Conservation (phyloP, 2,329 filamentous ascomycete species). For the Colletotrichum paranaense region DNA sequence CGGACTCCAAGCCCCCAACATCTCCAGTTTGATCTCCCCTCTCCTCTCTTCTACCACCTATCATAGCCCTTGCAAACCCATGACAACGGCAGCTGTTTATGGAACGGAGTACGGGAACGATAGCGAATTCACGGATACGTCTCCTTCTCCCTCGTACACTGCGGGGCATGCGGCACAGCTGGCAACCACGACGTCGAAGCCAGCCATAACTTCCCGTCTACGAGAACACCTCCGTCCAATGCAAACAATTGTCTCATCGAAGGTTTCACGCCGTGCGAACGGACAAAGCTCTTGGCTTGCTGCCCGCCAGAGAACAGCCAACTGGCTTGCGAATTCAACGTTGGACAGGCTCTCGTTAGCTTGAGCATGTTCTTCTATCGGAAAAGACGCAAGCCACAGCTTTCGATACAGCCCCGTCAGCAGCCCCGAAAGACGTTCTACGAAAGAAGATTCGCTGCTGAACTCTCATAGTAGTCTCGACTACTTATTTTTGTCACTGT, state of each 20-base stretch:
- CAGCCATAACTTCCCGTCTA: no score
- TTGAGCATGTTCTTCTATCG: background rate
- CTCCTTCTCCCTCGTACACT: background rate
- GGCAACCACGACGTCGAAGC: background rate
- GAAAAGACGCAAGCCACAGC: slow-evolving; percentile 9
- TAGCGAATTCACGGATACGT: background rate
- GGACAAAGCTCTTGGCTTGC: slow-evolving; percentile 22
- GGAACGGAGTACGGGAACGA: background rate
- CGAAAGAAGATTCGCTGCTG: background rate
- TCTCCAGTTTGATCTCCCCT: background rate
- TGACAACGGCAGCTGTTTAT: background rate
- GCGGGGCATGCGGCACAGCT: background rate
- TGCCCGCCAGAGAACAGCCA: slow-evolving; percentile 12
- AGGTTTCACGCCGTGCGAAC: slow-evolving; percentile 25
- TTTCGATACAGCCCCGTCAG: slow-evolving; percentile 16
- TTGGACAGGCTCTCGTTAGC: slow-evolving; percentile 8
- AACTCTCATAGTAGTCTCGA: background rate
- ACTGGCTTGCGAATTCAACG: background rate
- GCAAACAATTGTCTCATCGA: slow-evolving; percentile 17
- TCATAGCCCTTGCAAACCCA: background rate
- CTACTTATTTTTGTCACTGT: slow-evolving; percentile 25
- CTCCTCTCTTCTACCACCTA: background rate
- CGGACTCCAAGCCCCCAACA: background rate
- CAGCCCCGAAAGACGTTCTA: slow-evolving; percentile 17
- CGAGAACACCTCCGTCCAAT: no score